A percentile compares a stretch with the other conserved stretches of the same genome.
Evolutionary conservation across 345 rosid genomes (phyloP).

Genomic region (Microthlaspi erraticum): DNA sequence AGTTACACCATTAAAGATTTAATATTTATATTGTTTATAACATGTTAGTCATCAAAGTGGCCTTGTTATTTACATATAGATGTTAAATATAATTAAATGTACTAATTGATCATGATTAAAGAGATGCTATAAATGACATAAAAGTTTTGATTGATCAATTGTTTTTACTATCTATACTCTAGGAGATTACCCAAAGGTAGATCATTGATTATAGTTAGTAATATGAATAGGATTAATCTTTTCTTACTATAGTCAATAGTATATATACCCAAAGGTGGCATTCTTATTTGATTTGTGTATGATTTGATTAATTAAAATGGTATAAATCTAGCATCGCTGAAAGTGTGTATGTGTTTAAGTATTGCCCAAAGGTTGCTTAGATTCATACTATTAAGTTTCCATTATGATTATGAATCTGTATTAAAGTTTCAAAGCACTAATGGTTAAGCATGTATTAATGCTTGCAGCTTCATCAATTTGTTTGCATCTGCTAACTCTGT

Average conservation of each 20-base stretch:
- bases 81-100: not conserved
- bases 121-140: not conserved
- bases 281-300: not conserved
- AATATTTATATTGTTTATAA: not conserved
- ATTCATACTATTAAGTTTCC: not conserved
- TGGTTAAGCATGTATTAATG: not conserved
- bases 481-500: constrained; percentile 10
- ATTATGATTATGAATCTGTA: not conserved
- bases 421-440: constrained; percentile 6
- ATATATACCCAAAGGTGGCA: constrained; percentile 12
- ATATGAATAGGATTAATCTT: not conserved
- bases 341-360: not conserved
- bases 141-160: constrained; percentile 8
- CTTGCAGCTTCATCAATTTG: constrained; percentile 5
- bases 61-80: not conserved
- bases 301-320: not conserved
- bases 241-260: not conserved
- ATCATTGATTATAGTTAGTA: not conserved
- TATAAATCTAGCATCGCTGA: not conserved
- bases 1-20: not conserved
- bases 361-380: not conserved
- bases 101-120: constrained; percentile 7
- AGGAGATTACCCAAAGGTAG: constrained; percentile 12
- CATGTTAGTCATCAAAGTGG: constrained; percentile 12
- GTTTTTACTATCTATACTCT: not conserved